These are phyloP conservation scores for Lactifluus echinatus DNA, from an alignment of 768 basidiomycete species.

Conservation along the genomic window DNA sequence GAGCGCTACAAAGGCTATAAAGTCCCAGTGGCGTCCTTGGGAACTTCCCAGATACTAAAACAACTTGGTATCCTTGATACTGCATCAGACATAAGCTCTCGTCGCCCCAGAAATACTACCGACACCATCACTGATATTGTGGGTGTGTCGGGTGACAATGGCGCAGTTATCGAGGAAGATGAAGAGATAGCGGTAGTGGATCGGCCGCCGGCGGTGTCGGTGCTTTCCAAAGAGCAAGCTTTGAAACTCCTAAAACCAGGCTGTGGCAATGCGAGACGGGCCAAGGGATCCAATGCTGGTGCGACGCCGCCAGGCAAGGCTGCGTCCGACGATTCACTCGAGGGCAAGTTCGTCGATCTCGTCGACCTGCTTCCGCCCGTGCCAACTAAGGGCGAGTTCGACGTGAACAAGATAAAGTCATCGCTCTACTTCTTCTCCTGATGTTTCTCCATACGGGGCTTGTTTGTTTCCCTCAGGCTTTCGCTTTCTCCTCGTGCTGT, in stretches of 20 bases:
- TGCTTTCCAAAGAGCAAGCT: constrained; percentile 22
- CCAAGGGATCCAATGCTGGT: not conserved
- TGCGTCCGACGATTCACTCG: constrained; percentile 10
- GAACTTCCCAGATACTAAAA: constrained; percentile 23
- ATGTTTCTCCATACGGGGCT: constrained; percentile 18
- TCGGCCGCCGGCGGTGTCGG: constrained; percentile 24
- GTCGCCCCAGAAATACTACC: constrained; percentile 19
- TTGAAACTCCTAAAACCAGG: constrained; percentile 13
- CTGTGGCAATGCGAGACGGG: not conserved
- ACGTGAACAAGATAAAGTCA: constrained; percentile 71
- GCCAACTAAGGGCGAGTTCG: constrained; percentile 79
- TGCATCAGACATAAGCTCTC: constrained; percentile 32
- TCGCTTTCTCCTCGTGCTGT: not conserved
- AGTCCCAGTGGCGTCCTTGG: constrained; percentile 47
- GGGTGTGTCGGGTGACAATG: not conserved
- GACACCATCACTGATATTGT: constrained; percentile 14
- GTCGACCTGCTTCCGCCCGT: constrained; percentile 69
- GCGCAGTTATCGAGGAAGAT: constrained; percentile 7
- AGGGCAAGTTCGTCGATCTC: constrained; percentile 65
- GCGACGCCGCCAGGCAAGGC: not conserved
- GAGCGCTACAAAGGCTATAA: constrained; percentile 43
- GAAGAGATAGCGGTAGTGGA: constrained; percentile 23
- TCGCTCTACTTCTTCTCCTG: constrained; percentile 94
- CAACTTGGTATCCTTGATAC: constrained; percentile 29
- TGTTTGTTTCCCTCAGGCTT: not conserved